A percentile compares a stretch with the other conserved stretches of the same genome.
Conservation (phyloP, 441 rosid species). For the Hura crepitans region DNA sequence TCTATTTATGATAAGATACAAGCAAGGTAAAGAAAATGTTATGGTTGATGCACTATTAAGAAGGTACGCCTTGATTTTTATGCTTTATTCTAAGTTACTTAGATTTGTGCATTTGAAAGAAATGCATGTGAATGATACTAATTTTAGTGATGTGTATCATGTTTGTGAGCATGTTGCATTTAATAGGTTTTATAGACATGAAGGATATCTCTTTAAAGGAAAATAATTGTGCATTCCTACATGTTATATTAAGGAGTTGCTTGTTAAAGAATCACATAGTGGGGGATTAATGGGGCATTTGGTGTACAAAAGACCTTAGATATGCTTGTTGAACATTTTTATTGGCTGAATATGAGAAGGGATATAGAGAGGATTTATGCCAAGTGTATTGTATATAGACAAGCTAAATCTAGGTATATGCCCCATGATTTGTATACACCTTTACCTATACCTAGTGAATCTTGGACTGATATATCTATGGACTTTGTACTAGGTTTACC, state of each 20-base stretch:
- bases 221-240: not conserved
- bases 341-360: not conserved
- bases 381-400: too few relatives aligned
- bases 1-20: too few relatives aligned
- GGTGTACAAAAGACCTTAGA: not conserved
- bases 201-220: not conserved
- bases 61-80: not conserved
- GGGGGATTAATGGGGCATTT: not conserved
- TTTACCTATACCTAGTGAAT: too few relatives aligned
- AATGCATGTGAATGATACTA: not conserved
- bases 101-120: not conserved
- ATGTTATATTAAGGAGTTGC: not conserved
- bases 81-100: not conserved
- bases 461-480: not conserved
- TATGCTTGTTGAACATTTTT: not conserved
- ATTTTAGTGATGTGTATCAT: not conserved
- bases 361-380: not conserved
- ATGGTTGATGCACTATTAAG: not conserved
- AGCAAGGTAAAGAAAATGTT: not conserved
- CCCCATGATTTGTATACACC: not conserved
- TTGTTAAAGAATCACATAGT: not conserved
- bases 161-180: not conserved
- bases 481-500: not conserved
- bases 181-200: not conserved
- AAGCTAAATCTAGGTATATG: too few relatives aligned